Base-by-base conservation (phyloP, 768 basidiomycete species). In the Tricholoma saponaceum region DNA sequence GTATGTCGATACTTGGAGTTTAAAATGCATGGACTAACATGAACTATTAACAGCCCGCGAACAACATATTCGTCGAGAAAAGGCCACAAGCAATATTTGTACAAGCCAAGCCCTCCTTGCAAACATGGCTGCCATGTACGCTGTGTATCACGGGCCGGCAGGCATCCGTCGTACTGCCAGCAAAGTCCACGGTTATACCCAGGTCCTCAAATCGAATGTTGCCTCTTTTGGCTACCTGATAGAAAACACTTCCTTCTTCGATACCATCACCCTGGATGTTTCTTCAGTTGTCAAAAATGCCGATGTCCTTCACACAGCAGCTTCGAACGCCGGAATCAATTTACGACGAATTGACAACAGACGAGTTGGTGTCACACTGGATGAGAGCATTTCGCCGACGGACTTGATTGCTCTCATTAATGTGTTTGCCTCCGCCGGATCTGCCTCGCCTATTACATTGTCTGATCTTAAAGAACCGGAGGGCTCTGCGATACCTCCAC, bases 41-140 rank as follows among this genome's bases (percentile, higher is more conserved):
- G 41, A 50, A 18, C 18, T 23, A 43, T 54, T 56, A 44, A 13
- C 58, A 96, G 93, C 95, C 57, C 90, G 95, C 25, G 94, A 97
- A 70, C 95, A 96, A 72, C 95, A 97, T 67, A 97, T 98, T 61
- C 89, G 96, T 58, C 90, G 96, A 20, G 96, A 99, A 71, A 98
- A 95, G 76, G 96, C 97, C 0, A 99, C 97, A 4, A 95, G 92
- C 67, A 98, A 98, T 68, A 97, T 99, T 58, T 99, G 97, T 70
- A 99, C 97, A 5, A 92, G 91, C 63, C 95, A 99, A 74, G 97
- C 94, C 0, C 84, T 99, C 16, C 89, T 99, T 25, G 97, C 97
- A 18, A 99, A 99, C 74, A 98, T 98, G 93, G 93, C 97, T 18
- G 95, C 95, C 33, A 98, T 99, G 96, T 95, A 94, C 68, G 95